A percentile compares a stretch with the other conserved stretches of the same genome.
Evolutionary conservation across 345 rosid species (phyloP).

Genomic region (Schrenkiella parvula): DNA sequence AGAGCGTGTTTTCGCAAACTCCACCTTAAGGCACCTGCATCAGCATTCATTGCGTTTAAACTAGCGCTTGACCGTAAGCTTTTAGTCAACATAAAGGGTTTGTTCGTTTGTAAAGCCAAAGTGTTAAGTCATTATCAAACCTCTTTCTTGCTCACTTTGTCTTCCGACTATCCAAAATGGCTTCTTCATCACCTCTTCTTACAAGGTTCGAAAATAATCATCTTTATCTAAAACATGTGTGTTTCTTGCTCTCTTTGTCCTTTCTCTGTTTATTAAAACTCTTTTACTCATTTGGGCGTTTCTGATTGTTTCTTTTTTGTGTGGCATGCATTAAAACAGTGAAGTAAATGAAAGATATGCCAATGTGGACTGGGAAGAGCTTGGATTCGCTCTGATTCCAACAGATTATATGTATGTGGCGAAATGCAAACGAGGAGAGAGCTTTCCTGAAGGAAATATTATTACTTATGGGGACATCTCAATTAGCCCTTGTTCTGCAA

Average conservation of each 20-base stretch:
- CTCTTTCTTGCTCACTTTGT: too few species aligned
- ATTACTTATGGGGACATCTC: constrained; percentile 30
- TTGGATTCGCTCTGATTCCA: constrained; percentile 25
- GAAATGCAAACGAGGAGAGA: constrained; percentile 31
- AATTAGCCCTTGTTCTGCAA: constrained; percentile 27
- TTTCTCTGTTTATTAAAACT: neutral
- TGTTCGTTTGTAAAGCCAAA: too few species aligned
- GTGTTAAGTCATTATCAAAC: too few species aligned
- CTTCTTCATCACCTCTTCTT: constrained; percentile 3
- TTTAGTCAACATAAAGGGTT: too few species aligned
- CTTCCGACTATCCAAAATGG: too few species aligned
- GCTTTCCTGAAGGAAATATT: constrained; percentile 37
- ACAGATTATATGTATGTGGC: constrained; percentile 33
- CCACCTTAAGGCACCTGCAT: too few species aligned
- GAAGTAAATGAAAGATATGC: constrained; percentile 7
- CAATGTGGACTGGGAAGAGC: constrained; percentile 33
- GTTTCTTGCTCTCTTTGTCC: neutral
- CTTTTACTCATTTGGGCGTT: neutral
- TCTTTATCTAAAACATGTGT: too few species aligned
- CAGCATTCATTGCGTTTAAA: too few species aligned
- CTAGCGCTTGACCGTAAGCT: too few species aligned
- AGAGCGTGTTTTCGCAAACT: too few species aligned
- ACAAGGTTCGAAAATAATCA: constrained; percentile 6
- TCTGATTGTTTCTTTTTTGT: neutral
- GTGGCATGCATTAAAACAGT: constrained; percentile 22